phyloP scores from a whole-genome alignment of 164 flowering plant genomes.

The Euptelea pleiosperma region DNA sequence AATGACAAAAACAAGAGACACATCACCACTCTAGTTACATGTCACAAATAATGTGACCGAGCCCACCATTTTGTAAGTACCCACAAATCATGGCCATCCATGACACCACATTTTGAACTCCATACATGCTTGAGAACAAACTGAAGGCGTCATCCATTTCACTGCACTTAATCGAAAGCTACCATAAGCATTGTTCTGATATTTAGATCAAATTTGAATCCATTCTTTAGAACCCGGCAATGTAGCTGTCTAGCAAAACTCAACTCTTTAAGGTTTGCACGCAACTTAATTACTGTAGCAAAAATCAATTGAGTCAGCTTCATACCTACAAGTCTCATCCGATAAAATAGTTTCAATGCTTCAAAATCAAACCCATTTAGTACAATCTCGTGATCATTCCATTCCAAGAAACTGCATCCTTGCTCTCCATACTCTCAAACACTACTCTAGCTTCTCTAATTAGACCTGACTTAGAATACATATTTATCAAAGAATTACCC shows the following conservation, averaged over 20 bases:
- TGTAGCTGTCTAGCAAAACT: constrained; percentile 66
- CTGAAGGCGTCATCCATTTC: constrained; percentile 58
- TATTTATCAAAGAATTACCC: constrained; percentile 65
- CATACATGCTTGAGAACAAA: constrained; percentile 46
- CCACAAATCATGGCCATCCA: constrained; percentile 93
- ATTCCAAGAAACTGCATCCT: constrained; percentile 70
- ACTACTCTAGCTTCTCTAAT: constrained; percentile 46
- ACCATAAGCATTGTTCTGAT: constrained; percentile 62
- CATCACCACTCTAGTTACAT: too few relatives aligned
- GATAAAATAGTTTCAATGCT: constrained; percentile 52
- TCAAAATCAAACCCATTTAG: constrained; percentile 53
- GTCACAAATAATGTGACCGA: too few relatives aligned
- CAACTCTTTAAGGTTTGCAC: constrained; percentile 51
- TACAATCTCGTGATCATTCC: constrained; percentile 63
- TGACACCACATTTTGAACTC: constrained; percentile 57
- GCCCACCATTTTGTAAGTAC: constrained; percentile 53
- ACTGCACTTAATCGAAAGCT: constrained; percentile 55
- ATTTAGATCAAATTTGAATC: constrained; percentile 42
- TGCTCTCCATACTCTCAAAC: constrained; percentile 47
- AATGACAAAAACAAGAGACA: too few relatives aligned
- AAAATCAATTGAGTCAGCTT: constrained; percentile 44
- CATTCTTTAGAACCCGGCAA: constrained; percentile 46
- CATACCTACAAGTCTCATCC: constrained; percentile 52
- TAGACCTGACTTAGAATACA: constrained; percentile 66
- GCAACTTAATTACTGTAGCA: constrained; percentile 50